Base-by-base conservation (phyloP, 148 eudicot species). In the Rhododendron ovatum region DNA sequence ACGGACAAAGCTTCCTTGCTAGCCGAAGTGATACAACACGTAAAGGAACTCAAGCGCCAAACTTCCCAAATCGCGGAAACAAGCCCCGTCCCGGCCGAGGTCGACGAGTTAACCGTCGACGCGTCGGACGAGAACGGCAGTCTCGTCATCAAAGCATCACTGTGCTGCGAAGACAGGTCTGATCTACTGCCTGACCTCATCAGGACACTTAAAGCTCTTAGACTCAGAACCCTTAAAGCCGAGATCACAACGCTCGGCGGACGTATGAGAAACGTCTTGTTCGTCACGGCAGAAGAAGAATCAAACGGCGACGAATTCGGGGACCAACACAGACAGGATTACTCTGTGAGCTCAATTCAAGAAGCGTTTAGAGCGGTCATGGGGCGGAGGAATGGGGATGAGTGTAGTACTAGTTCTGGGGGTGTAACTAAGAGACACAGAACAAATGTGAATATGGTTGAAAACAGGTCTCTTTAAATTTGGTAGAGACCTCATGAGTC, bases 1-100 rank as follows among this genome's bases (percentile, higher is more conserved):
- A 98, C 99, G 78, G 99, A 98, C 90, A 98, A 98, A 88, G 99
- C 99, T 75, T 98, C 99, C 78, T 89, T 98, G 87, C 94, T 98
- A 83, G 99, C 99, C 3, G 99, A 98, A 80, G 99, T 98, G 83
- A 95, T 98, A 84, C 98, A 95, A 77, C 99, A 98, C 73, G 96
- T 98, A 89, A 98, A 95, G 91, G 99, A 98, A 91, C 93, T 98
- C 3, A 92, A 94, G 78, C 90, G 96, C 26, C 99, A 98, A 48
- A 95, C 99, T 0, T 94, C 98, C 1, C 65, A 89, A 3, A 98
- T 98, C 79, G 90, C 95, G 7, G 96, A 98, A 85, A 85, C 96
- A 14, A 93, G 88, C 83, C 86, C 92, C 1, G 90, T 98, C 39
- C 99, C 99, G 1, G 94, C 98, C 0, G 99, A 98, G 86, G 85